Evolutionary conservation across 352 stramenopile genomes (phyloP).

Genomic region (Globisporangium paddicum): DNA sequence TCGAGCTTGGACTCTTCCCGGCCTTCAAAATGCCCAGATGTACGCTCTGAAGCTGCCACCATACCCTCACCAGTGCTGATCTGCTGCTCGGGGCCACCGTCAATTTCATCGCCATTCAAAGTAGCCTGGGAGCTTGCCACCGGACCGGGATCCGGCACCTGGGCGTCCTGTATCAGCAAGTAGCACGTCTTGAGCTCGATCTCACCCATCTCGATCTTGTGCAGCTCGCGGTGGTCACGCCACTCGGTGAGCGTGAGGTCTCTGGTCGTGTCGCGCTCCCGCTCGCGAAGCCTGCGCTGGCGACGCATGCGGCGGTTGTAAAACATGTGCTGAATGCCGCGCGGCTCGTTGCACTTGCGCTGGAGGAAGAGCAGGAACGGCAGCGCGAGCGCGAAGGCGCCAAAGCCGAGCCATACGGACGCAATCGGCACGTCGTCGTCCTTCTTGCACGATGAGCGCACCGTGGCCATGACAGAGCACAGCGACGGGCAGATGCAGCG

Average conservation of each 20-base stretch:
- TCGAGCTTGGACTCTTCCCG: background rate
- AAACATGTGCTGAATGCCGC: conserved; percentile 15
- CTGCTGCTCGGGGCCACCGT: background rate
- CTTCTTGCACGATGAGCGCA: background rate
- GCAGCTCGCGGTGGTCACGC: conserved; percentile 27
- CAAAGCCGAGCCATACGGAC: conserved; percentile 29
- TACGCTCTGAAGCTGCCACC: background rate
- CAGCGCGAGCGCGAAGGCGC: conserved; percentile 20
- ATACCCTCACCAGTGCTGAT: background rate
- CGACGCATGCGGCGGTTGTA: conserved; percentile 3
- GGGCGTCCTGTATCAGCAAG: conserved; percentile 2
- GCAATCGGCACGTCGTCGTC: conserved; percentile 13
- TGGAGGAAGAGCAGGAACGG: conserved; percentile 39
- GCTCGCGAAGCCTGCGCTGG: conserved; percentile 13
- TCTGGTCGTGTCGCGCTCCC: conserved; percentile 20
- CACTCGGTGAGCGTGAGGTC: conserved; percentile 27
- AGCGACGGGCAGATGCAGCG: conserved; percentile 40
- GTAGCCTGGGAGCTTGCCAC: background rate
- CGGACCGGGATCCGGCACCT: background rate
- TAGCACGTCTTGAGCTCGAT: conserved; percentile 18
- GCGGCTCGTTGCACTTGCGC: conserved; percentile 27
- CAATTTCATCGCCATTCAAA: background rate
- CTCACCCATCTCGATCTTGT: conserved; percentile 23
- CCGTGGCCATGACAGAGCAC: conserved; percentile 21
- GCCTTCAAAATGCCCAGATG: background rate